Base-by-base conservation (phyloP, 2,329 filamentous ascomycete species). In the Amauroascus verrucosus region DNA sequence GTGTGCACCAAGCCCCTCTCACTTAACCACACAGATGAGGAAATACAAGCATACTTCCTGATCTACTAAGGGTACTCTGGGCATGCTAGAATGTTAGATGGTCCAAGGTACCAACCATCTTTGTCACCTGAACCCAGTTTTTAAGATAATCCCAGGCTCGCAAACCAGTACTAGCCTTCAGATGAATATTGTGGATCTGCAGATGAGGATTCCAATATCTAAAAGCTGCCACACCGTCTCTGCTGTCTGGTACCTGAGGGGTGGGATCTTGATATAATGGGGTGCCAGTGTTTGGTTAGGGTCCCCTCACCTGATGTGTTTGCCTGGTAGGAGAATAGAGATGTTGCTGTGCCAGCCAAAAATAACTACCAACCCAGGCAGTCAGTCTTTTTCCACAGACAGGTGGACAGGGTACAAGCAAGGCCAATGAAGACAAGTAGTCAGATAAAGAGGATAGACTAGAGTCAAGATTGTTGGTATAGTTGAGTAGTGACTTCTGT, bases 41-140 rank as follows among this genome's bases (percentile, higher is more conserved):
- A 45, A 45, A 45, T 16, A 45, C n/a, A 45, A 45, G 41, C 41
- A 26, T 45, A 45, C 41, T 45, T 45, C 22, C 41, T 45, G 41
- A 45, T 45, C 22, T 26, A 28, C 20, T 45, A 45, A 45, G 41
- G 41, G 20, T 45, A 20, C 41, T 20, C 22, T 45, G 41, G 16
- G 22, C 20, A 45, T 45, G 41, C 41, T 45, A 45, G 16, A 45
- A 45, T 45, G 41, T 45, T 45, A 14, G 41, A 45, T 22, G 41
- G 16, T 45, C 41, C n/a, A 14, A 45, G 35, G 41, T 28, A 45
- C 41, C 41, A 8, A 45, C 41, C 41, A 45, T 45, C 41, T 45
- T 45, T 20, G 14, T 26, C 41, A 45, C 41, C 24, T 16, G 14
- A 45, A 45, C 41, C 41, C 41, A 45, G 41, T 45, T 45, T 45